Conservation (phyloP, 345 rosid genomes). For the Euphorbia pulcherrima region DNA sequence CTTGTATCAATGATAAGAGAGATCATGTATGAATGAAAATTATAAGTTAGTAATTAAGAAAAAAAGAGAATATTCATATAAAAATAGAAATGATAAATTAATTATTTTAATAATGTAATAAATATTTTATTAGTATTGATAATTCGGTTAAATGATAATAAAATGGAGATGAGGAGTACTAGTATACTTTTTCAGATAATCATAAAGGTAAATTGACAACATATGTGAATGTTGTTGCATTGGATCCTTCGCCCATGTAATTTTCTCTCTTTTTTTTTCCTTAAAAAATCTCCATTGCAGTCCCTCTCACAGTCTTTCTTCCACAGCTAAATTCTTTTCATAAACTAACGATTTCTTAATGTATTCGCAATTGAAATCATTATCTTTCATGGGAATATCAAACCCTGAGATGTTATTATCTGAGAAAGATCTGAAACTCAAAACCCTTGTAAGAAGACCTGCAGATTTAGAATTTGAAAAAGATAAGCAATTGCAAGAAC, state of each 20-base stretch:
- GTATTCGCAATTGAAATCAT: slow-evolving; percentile 23
- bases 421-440: slow-evolving; percentile 45
- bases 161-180: no score
- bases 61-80: no score
- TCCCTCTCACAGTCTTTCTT: slow-evolving; percentile 18
- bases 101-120: no score
- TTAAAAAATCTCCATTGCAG: slow-evolving; percentile 14
- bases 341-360: background rate
- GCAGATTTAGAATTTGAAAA: slow-evolving; percentile 30
- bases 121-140: no score
- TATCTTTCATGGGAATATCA: slow-evolving; percentile 31
- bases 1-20: no score
- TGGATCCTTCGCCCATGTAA: slow-evolving; percentile 79
- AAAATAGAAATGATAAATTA: no score
- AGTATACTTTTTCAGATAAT: background rate
- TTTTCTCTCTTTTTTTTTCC: slow-evolving; percentile 6
- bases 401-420: slow-evolving; percentile 39
- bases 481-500: background rate
- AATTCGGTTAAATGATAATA: no score
- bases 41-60: no score
- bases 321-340: slow-evolving; percentile 23
- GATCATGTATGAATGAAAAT: no score
- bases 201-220: background rate
- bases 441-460: slow-evolving; percentile 33
- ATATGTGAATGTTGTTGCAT: slow-evolving; percentile 39